These are phyloP conservation scores for Pseudogymnoascus sp. DNA, from an alignment of 2,329 filamentous ascomycete species.

Conservation along the genomic window DNA sequence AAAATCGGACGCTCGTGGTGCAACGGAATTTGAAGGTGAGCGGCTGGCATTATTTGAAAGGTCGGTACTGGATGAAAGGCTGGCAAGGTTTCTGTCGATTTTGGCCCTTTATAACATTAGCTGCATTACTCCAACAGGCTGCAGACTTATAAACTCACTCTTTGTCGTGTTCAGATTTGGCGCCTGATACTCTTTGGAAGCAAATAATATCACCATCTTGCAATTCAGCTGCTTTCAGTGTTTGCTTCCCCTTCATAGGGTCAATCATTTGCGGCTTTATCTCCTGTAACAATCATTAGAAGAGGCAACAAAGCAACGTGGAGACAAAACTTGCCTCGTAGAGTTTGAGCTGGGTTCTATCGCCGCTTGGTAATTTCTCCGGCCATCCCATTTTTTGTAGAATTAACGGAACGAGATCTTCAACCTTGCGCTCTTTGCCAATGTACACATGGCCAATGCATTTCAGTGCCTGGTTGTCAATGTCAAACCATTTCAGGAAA, in stretches of 20 bases:
- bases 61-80: not conserved
- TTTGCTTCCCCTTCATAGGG: constrained; percentile 81
- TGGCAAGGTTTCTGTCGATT: not conserved
- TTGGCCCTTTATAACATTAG: constrained; percentile 32
- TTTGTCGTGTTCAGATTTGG: constrained; percentile 30
- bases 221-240: constrained; percentile 82
- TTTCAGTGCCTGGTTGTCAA: constrained; percentile 62
- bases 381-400: constrained; percentile 80
- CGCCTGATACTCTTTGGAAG: constrained; percentile 63
- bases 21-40: not conserved
- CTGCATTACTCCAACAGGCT: constrained; percentile 35
- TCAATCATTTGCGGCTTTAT: constrained; percentile 99
- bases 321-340: constrained; percentile 55
- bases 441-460: constrained; percentile 84
- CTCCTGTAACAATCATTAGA: constrained; percentile 45
- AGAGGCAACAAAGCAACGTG: not conserved
- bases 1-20: constrained; percentile 35
- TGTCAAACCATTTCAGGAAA: constrained; percentile 89
- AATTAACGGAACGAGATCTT: constrained; percentile 73
- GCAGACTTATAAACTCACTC: constrained; percentile 17
- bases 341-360: constrained; percentile 56
- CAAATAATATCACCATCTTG: constrained; percentile 96
- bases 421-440: constrained; percentile 76
- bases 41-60: not conserved
- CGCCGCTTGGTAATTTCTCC: constrained; percentile 57